These are phyloP conservation scores for Begonia fuchsioides DNA, from an alignment of 306 rosid species.

Conservation along the genomic window DNA sequence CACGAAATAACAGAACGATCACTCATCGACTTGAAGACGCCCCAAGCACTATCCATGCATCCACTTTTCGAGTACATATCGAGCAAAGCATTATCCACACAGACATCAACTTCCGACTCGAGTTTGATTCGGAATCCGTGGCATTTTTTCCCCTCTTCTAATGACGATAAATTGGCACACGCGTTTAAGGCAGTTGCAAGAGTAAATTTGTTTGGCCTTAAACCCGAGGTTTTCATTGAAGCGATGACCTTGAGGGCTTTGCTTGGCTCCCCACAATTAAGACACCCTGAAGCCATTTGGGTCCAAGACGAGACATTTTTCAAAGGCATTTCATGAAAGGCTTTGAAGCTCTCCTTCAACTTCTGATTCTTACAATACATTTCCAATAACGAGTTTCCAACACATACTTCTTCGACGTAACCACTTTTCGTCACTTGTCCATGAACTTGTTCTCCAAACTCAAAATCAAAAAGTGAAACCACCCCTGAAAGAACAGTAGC, in stretches of 20 bases:
- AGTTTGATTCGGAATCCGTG: slow-evolving; percentile 62
- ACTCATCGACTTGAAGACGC: slow-evolving; percentile 29
- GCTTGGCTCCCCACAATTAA: slow-evolving; percentile 43
- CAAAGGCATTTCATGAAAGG: slow-evolving; percentile 46
- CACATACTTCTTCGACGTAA: slow-evolving; percentile 41
- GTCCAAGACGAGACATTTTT: slow-evolving; percentile 71
- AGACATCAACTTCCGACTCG: slow-evolving; percentile 40
- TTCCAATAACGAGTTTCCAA: slow-evolving; percentile 52
- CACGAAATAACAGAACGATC: slow-evolving; percentile 50
- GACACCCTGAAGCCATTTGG: slow-evolving; percentile 57
- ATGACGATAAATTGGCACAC: slow-evolving; percentile 45
- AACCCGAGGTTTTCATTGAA: slow-evolving; percentile 30
- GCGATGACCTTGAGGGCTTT: slow-evolving; percentile 35
- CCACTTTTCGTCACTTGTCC: slow-evolving; percentile 48
- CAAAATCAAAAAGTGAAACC: slow-evolving; percentile 36
- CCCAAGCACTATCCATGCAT: slow-evolving; percentile 36
- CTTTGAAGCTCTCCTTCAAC: slow-evolving; percentile 41
- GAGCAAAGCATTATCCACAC: slow-evolving; percentile 66
- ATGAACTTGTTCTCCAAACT: slow-evolving; percentile 53
- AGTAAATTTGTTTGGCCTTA: slow-evolving; percentile 51
- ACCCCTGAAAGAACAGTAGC: slow-evolving; percentile 44
- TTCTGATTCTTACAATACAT: slow-evolving; percentile 46
- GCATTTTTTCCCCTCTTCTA: slow-evolving; percentile 57
- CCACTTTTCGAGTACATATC: slow-evolving; percentile 88
- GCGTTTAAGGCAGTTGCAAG: slow-evolving; percentile 58